A percentile compares a stretch with the other conserved stretches of the same genome.
phyloP scores from a whole-genome alignment of 1,284 basidiomycete genomes.

The Termitomyces sp. region DNA sequence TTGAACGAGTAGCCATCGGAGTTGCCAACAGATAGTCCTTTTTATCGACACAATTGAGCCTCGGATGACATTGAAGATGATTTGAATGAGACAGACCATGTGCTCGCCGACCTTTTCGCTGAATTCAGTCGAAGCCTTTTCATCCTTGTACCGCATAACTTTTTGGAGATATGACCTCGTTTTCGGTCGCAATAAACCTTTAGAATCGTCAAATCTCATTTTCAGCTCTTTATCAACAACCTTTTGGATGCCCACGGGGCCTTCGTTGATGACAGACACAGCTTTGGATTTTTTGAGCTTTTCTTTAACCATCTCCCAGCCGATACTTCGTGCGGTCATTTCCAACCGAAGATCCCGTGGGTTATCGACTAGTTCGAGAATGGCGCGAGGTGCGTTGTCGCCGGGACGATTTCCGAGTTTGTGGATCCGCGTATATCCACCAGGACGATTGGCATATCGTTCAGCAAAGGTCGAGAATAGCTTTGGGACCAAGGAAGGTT shows the following conservation, averaged over 20 bases:
- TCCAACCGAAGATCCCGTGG: conserved; percentile 85
- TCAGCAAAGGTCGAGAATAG: conserved; percentile 77
- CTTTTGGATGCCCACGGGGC: conserved; percentile 41
- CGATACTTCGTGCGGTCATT: conserved; percentile 79
- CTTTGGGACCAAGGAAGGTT: conserved; percentile 69
- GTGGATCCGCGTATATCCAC: conserved; percentile 95
- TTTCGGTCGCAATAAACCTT: conserved; percentile 46
- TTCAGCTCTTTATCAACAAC: conserved; percentile 45
- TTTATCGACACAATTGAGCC: conserved; percentile 1
- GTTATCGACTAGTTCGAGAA: conserved; percentile 93
- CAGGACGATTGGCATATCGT: conserved; percentile 80
- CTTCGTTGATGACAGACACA: conserved; percentile 43
- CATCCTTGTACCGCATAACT: conserved; percentile 50
- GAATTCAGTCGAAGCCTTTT: conserved; percentile 37
- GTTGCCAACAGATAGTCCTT: conserved; percentile 52
- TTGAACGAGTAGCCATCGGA: conserved; percentile 38
- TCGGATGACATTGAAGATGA: background rate
- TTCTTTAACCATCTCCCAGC: conserved; percentile 67
- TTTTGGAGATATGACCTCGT: conserved; percentile 72
- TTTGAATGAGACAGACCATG: conserved; percentile 36
- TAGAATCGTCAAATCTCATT: conserved; percentile 31
- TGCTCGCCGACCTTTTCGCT: conserved; percentile 44
- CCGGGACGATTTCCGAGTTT: conserved; percentile 85
- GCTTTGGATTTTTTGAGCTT: conserved; percentile 43
- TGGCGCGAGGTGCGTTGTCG: conserved; percentile 91